A percentile compares a stretch with the other conserved stretches of the same genome.
phyloP scores from a whole-genome alignment of 148 eudicot species.

The Vaccinium macrocarpon region DNA sequence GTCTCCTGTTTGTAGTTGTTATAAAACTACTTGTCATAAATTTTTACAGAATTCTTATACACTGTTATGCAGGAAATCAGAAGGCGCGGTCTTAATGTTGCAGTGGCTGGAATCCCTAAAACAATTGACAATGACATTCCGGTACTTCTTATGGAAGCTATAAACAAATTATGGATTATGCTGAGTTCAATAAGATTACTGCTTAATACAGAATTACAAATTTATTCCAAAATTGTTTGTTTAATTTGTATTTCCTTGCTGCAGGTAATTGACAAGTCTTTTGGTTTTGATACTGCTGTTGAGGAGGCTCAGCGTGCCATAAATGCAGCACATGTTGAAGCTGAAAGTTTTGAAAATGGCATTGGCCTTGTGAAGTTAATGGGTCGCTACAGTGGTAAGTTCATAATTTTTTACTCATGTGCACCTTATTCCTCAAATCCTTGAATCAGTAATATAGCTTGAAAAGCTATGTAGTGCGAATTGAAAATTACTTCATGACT shows the following conservation, averaged over 20 bases:
- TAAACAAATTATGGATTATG: not conserved
- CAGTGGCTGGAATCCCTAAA: slow-evolving; percentile 90
- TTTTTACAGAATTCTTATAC: not conserved
- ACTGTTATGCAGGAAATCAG: slow-evolving; percentile 64
- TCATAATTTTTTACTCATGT: not conserved
- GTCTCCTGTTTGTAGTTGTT: not conserved
- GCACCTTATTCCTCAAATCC: not conserved
- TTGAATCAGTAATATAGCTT: not conserved
- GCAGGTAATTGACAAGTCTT: slow-evolving; percentile 93
- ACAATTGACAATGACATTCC: slow-evolving; percentile 97
- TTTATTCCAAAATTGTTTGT: not conserved
- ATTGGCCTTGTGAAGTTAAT: slow-evolving; percentile 92
- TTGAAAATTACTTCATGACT: not conserved
- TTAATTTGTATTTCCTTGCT: slow-evolving; percentile 18
- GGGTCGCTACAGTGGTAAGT: slow-evolving; percentile 95
- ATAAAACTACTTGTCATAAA: not conserved
- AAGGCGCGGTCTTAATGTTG: slow-evolving; percentile 72
- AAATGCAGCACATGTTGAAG: slow-evolving; percentile 97
- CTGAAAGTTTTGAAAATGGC: slow-evolving; percentile 87
- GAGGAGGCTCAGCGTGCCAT: slow-evolving; percentile 99
- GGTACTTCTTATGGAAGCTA: slow-evolving; percentile 36
- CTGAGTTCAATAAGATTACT: not conserved
- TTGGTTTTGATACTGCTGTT: slow-evolving; percentile 98
- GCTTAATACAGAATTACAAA: not conserved
- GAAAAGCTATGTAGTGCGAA: not conserved